Base-by-base conservation (phyloP, 2,329 filamentous ascomycete genomes). In the Neocatenulostroma microsporum region DNA sequence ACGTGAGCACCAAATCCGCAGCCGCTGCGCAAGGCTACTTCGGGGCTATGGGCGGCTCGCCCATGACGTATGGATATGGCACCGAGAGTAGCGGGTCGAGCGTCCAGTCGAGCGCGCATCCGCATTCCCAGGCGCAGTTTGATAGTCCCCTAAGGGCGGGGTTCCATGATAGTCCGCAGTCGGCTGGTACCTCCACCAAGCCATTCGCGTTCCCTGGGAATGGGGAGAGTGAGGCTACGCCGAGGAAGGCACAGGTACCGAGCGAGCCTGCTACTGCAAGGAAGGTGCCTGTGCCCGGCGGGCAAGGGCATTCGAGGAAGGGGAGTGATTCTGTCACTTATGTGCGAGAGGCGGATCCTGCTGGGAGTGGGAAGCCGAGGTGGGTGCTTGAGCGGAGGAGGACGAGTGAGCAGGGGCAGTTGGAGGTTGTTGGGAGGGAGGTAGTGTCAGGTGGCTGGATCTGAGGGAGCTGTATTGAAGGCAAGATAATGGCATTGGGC, bases 321-420 rank as follows among this genome's bases (percentile, higher is more conserved):
- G 61, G 60, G 7, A 65, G 72, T 33, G 81, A 84, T 47, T 82
- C 78, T 44, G 76, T 86, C 21, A 80, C 79, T 5, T 86, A 86
- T 56, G 67, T 72, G 2, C 59, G 65, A n/a, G 71, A 74, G 44
- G 71, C 72, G 42, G 77, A 81, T 51, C 75, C 78, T 30, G 67
- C 73, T 2, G 69, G 69, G 7, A 73, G 70, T 1, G 72, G 73
- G 45, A 72, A 69, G 37, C 58, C 61, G 7, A 63, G 78, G 30
- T 85, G 81, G 82, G 73, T 85, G 6, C 63, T 85, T 47, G 82
- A 86, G 58, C 63, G 80, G 23, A 67, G 80, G 35, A 64, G 81
- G 23, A 82, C 78, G 3, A 76, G 68, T 1, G 80, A 84, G 49
- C 71, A 66, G 40, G 80, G 80, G 1, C 70, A 81, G 55, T 59